Percentiles rank a stretch among this genome's conserved stretches.
Conservation (phyloP, 306 rosid genomes). For the Oxytropis ochrocephala region DNA sequence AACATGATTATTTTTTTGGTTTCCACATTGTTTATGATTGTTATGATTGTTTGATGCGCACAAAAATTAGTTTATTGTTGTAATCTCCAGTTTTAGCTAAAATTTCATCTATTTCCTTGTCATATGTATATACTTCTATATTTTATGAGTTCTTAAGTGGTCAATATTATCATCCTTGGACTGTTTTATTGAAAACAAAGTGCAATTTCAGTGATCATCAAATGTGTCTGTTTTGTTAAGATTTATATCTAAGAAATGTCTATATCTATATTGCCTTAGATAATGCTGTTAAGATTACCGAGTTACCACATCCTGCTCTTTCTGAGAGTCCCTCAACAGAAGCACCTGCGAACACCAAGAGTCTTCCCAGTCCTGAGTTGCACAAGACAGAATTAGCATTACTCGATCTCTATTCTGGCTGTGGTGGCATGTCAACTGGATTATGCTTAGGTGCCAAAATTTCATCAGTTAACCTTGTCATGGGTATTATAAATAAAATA, state of each 20-base stretch:
- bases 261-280: constrained; percentile 39
- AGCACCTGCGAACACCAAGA: constrained; percentile 23
- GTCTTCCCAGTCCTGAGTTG: constrained; percentile 19
- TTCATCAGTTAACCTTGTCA: constrained; percentile 61
- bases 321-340: constrained; percentile 21
- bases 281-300: constrained; percentile 27
- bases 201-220: neutral
- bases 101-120: neutral
- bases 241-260: constrained; percentile 9
- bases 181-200: neutral
- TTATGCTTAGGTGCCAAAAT: constrained; percentile 77
- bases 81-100: constrained; percentile 6
- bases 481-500: constrained; percentile 46
- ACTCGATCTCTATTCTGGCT: constrained; percentile 82
- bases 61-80: neutral
- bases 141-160: neutral
- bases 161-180: neutral
- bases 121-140: neutral
- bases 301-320: constrained; percentile 22
- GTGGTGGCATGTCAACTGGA: constrained; percentile 99
- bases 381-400: constrained; percentile 40
- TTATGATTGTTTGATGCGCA: neutral
- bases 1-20: neutral
- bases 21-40: neutral
- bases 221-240: constrained; percentile 10